These are phyloP conservation scores for Boeremia exigua DNA, from an alignment of 2,329 filamentous ascomycete species.

Conservation along the genomic window DNA sequence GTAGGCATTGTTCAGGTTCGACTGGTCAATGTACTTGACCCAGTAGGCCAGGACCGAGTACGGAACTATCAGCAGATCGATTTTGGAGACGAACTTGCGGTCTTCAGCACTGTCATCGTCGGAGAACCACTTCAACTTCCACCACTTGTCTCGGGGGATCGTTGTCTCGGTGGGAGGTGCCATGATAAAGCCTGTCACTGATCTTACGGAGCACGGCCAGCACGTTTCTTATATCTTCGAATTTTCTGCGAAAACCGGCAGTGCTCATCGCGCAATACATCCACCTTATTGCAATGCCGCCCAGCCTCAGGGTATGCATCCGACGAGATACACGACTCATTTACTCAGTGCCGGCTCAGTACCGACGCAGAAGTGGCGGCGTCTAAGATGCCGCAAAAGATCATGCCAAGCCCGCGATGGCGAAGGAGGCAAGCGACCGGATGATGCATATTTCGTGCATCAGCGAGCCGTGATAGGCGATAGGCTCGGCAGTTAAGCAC, in stretches of 20 bases:
- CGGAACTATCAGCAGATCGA: slow-evolving; percentile 61
- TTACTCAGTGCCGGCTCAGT: too few species aligned
- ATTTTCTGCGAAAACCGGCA: not conserved
- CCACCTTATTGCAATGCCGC: not conserved
- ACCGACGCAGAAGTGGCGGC: not conserved
- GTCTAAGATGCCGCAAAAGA: not conserved
- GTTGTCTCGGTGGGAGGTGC: not conserved
- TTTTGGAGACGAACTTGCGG: slow-evolving; percentile 58
- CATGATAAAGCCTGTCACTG: not conserved
- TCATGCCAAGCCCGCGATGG: not conserved
- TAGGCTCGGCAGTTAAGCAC: not conserved
- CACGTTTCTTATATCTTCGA: too few species aligned
- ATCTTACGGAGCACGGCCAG: too few species aligned
- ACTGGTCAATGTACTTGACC: slow-evolving; percentile 62
- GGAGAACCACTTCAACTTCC: slow-evolving; percentile 23
- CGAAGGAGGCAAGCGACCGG: not conserved
- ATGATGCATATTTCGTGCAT: not conserved
- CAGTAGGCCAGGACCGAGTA: slow-evolving; percentile 62
- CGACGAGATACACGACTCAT: not conserved
- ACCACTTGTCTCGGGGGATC: slow-evolving; percentile 20
- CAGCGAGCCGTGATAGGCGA: not conserved
- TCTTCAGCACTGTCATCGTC: slow-evolving; percentile 56
- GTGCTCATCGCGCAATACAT: not conserved
- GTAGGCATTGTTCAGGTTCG: slow-evolving; percentile 62
- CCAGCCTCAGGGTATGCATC: not conserved